Evolutionary conservation across 148 eudicot species (phyloP).

Genomic region (Bassia scoparia): DNA sequence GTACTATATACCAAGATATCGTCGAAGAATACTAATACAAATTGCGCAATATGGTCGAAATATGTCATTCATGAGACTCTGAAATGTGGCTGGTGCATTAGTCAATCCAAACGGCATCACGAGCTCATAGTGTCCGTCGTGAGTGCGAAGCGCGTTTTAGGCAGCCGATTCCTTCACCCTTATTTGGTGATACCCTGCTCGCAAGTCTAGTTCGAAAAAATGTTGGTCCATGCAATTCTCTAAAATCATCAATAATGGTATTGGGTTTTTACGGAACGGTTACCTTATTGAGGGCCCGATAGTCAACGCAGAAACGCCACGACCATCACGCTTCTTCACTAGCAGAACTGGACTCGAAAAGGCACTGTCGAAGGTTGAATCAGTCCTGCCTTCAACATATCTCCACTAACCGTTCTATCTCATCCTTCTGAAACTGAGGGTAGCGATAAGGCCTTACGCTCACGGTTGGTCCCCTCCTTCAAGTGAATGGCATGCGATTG

Average conservation of each 20-base stretch:
- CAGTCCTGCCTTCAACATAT: background rate
- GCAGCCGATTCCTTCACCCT: background rate
- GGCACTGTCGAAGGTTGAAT: background rate
- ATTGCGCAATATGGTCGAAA: background rate
- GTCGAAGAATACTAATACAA: background rate
- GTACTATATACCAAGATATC: background rate
- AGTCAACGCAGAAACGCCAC: background rate
- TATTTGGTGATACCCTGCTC: background rate
- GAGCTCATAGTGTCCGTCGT: too few relatives aligned
- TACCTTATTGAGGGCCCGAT: background rate
- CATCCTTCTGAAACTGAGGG: background rate
- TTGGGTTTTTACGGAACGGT: background rate
- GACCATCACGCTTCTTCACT: background rate
- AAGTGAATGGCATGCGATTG: background rate
- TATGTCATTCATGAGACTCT: background rate
- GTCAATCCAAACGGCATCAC: background rate
- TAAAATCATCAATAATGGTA: background rate
- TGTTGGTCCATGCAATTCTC: background rate
- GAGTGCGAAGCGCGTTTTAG: background rate
- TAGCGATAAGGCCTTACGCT: background rate
- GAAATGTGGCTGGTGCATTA: background rate
- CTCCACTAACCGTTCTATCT: background rate
- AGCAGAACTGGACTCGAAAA: background rate
- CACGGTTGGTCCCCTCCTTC: background rate
- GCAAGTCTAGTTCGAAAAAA: too few relatives aligned